Evolutionary conservation across 2,329 filamentous ascomycete genomes (phyloP).

Genomic region (Calonectria naviculata): DNA sequence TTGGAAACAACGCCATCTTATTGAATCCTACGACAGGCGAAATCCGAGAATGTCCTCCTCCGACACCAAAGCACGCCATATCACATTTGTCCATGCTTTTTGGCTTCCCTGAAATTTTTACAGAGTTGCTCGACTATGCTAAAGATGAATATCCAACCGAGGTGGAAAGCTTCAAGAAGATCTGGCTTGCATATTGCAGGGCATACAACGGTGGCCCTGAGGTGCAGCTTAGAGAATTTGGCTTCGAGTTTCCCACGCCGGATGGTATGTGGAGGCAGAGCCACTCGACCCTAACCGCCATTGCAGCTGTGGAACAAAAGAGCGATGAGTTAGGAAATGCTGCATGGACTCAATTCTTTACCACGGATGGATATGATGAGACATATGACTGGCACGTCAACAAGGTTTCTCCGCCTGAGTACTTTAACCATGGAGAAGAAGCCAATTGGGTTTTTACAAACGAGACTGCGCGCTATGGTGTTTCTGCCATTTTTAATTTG

Average conservation of each 20-base stretch:
- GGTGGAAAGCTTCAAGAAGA: constrained; percentile 14
- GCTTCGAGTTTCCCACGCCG: constrained; percentile 25
- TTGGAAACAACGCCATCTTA: constrained; percentile 30
- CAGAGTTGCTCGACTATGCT: constrained; percentile 21
- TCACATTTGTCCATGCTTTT: constrained; percentile 32
- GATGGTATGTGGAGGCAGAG: constrained; percentile 28
- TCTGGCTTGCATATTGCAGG: constrained; percentile 29
- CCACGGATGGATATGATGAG: constrained; percentile 24
- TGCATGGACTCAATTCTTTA: constrained; percentile 30
- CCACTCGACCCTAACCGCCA: constrained; percentile 29
- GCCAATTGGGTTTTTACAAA: constrained; percentile 26
- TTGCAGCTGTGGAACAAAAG: constrained; percentile 26
- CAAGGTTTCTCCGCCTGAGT: constrained; percentile 19
- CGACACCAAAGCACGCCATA: constrained; percentile 24
- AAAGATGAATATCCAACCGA: constrained; percentile 17
- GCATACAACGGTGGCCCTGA: constrained; percentile 26
- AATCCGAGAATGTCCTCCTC: constrained; percentile 29
- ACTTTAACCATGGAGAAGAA: constrained; percentile 23
- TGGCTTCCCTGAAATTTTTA: constrained; percentile 30
- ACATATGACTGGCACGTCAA: constrained; percentile 15
- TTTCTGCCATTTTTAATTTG: constrained; percentile 27
- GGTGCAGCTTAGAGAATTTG: constrained; percentile 26
- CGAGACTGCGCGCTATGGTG: constrained; percentile 27
- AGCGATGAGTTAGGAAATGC: constrained; percentile 14
- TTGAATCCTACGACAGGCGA: constrained; percentile 30